Base-by-base conservation (phyloP, 163 green algal species). In the Chlamydomonas reinhardtii region DNA sequence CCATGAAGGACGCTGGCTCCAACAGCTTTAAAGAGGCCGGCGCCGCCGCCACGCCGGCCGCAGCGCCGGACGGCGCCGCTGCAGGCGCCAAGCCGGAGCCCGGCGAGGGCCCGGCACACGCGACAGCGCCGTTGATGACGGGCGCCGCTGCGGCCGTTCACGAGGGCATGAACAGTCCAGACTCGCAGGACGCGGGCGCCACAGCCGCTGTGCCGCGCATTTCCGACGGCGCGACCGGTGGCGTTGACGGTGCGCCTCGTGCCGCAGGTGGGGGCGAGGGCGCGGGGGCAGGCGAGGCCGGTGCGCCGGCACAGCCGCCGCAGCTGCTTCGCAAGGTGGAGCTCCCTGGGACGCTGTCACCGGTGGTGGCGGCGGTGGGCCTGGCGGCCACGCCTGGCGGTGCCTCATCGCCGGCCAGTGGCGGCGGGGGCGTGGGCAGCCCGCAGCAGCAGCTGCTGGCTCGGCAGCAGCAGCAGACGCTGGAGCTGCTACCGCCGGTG, bases 151-250 rank as follows among this genome's bases (percentile, higher is more conserved):
- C 62, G 9, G 80, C 80, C 0, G 25, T 86, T 17, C 54, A 86
- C 35, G 80, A 86, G 15, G 80, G n/a, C 9, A 79, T 86, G 54
- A 79, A 79, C 32, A 86, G 80, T 56, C 80, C 80, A 4, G 80
- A 86, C 14, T 86, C 80, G 17, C 15, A 25, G 29, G 31, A 73
- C 17, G 31, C 32, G 31, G 17, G 11, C 29, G 32, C 66, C 1
- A 12, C 15, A 4, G 29, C 64, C 17, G 64, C 29, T 11, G 64
- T 4, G 64, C 64, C 64, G 29, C 64, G 48, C 48, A 56, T 14
- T 2, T 56, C 48, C 1, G 48, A 56, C 48, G 48, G 48, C 48
- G 48, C 48, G 11, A 56, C 12, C 48, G 48, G 43, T 11, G 43
- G 48, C 48, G 48, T 8, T 48, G 39, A 48, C 39, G 39, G 39